These are phyloP conservation scores for Didymella keratinophila DNA, from an alignment of 2,329 filamentous ascomycete species.

Conservation along the genomic window DNA sequence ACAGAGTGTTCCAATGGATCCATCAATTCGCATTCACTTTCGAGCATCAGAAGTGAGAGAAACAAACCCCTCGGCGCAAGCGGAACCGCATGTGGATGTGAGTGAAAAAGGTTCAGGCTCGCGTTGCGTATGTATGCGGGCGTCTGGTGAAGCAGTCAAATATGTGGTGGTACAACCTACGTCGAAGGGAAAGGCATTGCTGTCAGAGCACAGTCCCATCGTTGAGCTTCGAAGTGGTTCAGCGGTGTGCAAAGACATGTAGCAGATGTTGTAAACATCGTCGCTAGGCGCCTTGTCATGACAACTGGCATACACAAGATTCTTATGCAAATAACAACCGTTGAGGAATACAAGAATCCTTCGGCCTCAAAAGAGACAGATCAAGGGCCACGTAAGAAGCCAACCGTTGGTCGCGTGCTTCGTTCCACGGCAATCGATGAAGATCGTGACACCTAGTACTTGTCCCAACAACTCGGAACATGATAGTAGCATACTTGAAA, in stretches of 20 bases:
- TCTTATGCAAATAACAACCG: conserved; percentile 4
- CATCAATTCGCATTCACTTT: neutral
- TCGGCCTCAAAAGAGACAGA: conserved; percentile 2
- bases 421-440: conserved; percentile 25
- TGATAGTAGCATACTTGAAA: conserved; percentile 5
- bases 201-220: neutral
- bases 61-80: neutral
- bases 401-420: conserved; percentile 7
- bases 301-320: neutral
- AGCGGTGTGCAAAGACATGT: neutral
- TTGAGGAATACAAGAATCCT: conserved; percentile 12
- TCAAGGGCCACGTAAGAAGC: conserved; percentile 12
- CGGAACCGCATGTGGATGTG: neutral
- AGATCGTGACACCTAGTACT: conserved; percentile 20
- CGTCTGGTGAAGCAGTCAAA: neutral
- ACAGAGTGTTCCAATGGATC: neutral
- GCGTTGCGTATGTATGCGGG: neutral
- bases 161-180: neutral
- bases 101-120: neutral
- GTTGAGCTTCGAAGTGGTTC: neutral
- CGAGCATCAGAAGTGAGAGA: neutral
- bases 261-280: neutral
- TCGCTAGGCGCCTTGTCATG: neutral
- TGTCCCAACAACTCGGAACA: conserved; percentile 16
- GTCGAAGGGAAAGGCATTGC: neutral